Evolutionary conservation across 345 rosid genomes (phyloP), one percentile per base, ranked within the genome.

Genomic region (Eutrema yunnanense): DNA sequence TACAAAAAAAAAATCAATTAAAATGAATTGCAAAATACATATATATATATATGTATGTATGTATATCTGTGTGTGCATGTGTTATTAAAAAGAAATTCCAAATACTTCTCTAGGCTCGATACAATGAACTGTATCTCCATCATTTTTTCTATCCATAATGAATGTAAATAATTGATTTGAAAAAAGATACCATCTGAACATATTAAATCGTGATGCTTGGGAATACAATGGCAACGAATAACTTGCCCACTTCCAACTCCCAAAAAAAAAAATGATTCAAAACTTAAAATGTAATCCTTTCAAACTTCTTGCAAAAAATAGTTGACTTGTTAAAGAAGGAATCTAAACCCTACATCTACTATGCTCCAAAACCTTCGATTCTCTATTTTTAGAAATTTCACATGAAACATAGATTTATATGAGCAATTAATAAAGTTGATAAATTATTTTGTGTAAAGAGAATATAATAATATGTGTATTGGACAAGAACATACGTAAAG

Each of bases 361-460:
- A 62, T 68, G 36, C 69, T 75, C 65, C 79, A 75, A 75, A 69
- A 62, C 44, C 14, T 54, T 68, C 52, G 70, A 62, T 52, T 75
- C 79, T 69, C 70, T 75, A 69, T 30, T 62, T 65, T 65, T 75
- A 47, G 71, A 55, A 75, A 62, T 62, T 75, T 69, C 70, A 62
- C 65, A 69, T 75, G 79, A 58, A 47, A 46, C 27, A 9, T 8
- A 33, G 42, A 69, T 40, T 22, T 56, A 12, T 38, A 27, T 53
- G 70, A 62, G 32, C 19, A 75, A 62, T 40, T 62, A 19, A 62
- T 69, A 69, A 67, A 29, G 6, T 9, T 9, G 9, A 52, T 30
- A 62, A 54, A 54, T 37, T 51, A 52, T 43, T 46, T 22, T 26
- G 19, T 69, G 29, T 55, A 55, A 69, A 69, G 22, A 69, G 75